phyloP scores from a whole-genome alignment of 2,329 filamentous ascomycete genomes.

The Dothiorella sarmentorum region DNA sequence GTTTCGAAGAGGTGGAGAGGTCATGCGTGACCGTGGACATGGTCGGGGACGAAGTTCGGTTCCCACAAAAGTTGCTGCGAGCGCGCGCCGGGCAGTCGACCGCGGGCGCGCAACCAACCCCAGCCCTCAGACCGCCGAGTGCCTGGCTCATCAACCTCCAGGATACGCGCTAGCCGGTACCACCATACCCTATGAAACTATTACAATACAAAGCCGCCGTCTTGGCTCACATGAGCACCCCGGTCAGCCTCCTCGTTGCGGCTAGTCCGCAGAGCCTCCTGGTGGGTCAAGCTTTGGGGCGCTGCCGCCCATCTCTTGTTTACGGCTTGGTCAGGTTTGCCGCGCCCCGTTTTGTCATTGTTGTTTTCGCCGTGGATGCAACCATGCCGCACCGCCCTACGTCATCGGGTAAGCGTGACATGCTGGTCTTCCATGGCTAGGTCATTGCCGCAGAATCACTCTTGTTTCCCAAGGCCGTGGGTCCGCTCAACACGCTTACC shows the following conservation, averaged over 20 bases:
- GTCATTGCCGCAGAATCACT: neutral
- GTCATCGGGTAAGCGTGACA: neutral
- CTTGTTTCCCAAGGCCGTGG: neutral
- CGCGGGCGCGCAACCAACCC: neutral
- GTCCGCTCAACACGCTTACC: neutral
- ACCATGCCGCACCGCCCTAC: neutral
- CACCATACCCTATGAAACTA: neutral
- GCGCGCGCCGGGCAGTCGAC: neutral
- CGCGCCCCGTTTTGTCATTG: neutral
- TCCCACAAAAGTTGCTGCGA: neutral
- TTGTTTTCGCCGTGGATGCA: neutral
- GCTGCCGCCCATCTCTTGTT: neutral
- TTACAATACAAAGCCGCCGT: neutral
- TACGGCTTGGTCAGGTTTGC: slow-evolving; percentile 7
- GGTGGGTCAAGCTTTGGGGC: slow-evolving; percentile 14
- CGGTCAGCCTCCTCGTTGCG: neutral
- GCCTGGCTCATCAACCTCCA: neutral
- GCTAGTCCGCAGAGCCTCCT: slow-evolving; percentile 3
- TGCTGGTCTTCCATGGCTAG: neutral
- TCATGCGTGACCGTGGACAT: neutral
- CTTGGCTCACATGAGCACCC: neutral
- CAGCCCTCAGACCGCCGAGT: neutral
- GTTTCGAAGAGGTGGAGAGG: neutral
- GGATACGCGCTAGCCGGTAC: neutral
- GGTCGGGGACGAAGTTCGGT: neutral